Base-by-base conservation (phyloP, 2,329 filamentous ascomycete genomes). In the Escovopsis sp. region DNA sequence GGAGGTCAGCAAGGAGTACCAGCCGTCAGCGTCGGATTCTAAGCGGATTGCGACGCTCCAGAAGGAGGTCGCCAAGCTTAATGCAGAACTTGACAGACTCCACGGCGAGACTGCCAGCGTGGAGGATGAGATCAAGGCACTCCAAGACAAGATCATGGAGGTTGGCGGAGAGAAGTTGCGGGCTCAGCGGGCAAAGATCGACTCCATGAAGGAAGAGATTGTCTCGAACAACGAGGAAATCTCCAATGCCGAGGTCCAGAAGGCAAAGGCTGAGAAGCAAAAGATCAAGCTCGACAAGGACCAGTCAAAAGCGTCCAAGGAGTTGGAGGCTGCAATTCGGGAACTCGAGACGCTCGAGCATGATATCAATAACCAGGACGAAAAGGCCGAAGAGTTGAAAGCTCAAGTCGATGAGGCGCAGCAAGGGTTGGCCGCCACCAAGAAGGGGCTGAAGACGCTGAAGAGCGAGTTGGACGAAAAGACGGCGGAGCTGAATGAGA, bases 61-160 rank as follows among this genome's bases (percentile, higher is more conserved):
- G 54, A 86, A 85, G 58, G 85, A 82, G 51, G 83, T 95, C 41
- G 66, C 72, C 7, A 75, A 77, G 46, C 70, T 93, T 47, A 77
- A 86, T 54, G 77, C 76, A 50, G 85, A 94, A 53, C 76, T 94
- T 10, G 76, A 82, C 45, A 83, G 82, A 53, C 72, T 98, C 9
- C 85, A 79, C 47, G 70, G 75, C 9, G 86, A 96, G 62, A 95
- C 84, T n/a, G 77, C 84, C 2, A 91, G 81, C 38, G 79, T 94
- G 8, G 91, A 98, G 58, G 80, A 81, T 26, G 91, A 96, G 61
- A 96, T 98, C 63, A 89, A 94, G 63, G 73, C 73, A 18, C 70
- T 98, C 1, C 89, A 98, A 58, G 82, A 91, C 70, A 94, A 88
- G 69, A 98, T 98, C 55, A 96, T 98, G 91, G 82, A 95, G 61